A percentile compares a stretch with the other conserved stretches of the same genome.
Evolutionary conservation across 169 alveolate species (phyloP).

Genomic region (Plasmodium fragile): DNA sequence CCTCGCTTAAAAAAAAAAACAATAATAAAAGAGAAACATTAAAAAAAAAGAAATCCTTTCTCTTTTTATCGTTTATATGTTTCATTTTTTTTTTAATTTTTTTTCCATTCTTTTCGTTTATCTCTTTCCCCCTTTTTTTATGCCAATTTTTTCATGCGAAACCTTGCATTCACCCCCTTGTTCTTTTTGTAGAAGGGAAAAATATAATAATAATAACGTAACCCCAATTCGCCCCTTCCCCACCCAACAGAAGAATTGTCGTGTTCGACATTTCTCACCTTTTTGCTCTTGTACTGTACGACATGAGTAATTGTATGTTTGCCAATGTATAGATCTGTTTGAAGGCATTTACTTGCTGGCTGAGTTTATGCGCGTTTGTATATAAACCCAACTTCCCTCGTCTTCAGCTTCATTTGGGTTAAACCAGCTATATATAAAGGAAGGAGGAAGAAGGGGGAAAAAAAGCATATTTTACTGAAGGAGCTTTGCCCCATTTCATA

Average conservation of each 20-base stretch:
- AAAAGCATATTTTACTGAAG: background rate
- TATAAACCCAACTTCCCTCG: too few relatives aligned
- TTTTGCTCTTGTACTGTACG: background rate
- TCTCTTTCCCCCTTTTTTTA: background rate
- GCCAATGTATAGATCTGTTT: conserved; percentile 4
- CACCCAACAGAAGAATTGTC: background rate
- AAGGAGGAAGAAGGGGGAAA: background rate
- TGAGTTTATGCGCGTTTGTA: background rate
- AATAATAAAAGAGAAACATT: background rate
- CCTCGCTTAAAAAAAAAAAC: background rate
- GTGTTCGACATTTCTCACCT: background rate
- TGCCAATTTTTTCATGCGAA: background rate
- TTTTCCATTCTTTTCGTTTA: background rate
- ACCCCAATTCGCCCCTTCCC: background rate
- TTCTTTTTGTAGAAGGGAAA: background rate
- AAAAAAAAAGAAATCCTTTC: background rate
- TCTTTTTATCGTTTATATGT: background rate
- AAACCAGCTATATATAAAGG: too few relatives aligned
- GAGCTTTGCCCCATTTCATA: background rate
- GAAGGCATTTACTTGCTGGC: background rate
- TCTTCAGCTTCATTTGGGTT: background rate
- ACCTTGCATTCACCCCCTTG: background rate
- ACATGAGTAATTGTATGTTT: background rate
- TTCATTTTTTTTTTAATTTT: too few relatives aligned
- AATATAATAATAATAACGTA: background rate